Base-by-base conservation (phyloP, 169 alveolate species). In the Plasmodium gallinaceum region DNA sequence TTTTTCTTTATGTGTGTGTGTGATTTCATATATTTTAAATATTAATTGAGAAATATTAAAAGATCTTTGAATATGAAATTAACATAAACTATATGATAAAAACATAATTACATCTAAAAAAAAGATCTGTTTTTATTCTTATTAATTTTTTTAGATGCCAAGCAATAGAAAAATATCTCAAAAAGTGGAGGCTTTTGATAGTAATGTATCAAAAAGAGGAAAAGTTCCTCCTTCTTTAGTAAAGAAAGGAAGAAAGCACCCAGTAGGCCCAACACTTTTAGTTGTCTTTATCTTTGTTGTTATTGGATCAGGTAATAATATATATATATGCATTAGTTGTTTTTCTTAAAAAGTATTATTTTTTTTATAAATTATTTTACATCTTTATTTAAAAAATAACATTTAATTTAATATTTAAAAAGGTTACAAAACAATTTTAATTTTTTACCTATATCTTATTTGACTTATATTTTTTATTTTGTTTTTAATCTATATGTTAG, bases 251-350 rank as follows among this genome's bases (percentile, higher is more conserved):
- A 85, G 58, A 39, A 85, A 85, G 58, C 69, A 85, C 54, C 68
- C 91, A 22, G 91, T 85, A 64, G 91, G 91, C 0, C 91, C 91
- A 12, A 65, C 69, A 58, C 91, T 85, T 58, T 86, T 85, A 16
- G 87, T 69, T 5, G 43, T 85, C 42, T 85, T 85, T 51, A 54
- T 85, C 57, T 85, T 85, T 69, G 75, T 85, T 51, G 91, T 85
- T 43, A 85, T 85, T 39, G 91, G 91, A 57, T 85, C 91, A 61
- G 91, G 91, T 85, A 80, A 24, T 73, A 51, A n/a, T 42, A 43
- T 24, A 66, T 43, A 46, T 2, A 26, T 2, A 32, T 4, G 4
- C 4, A 32, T 2, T 32, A 32, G 39, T 32, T 32, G 39, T 32
- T 32, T 2, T 32, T 32, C 39, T 32, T 32, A 32, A 32, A 32